Base-by-base conservation (phyloP, 83 land plant genomes). In the Picea abies region DNA sequence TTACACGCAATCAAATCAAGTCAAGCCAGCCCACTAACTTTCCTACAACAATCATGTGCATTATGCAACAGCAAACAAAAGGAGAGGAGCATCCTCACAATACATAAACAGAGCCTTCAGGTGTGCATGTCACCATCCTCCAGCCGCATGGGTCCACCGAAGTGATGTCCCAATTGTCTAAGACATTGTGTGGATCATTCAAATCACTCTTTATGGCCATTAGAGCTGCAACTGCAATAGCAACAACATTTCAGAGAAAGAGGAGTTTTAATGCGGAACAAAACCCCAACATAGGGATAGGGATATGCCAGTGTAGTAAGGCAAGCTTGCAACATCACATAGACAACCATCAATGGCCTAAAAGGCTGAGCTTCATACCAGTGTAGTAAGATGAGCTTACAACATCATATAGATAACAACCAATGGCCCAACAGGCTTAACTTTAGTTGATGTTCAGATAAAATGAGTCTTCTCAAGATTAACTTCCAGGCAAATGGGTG, bases 131-230 rank as follows among this genome's bases (percentile, higher is more conserved):
- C 26, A 87, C 87, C 80, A 80, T 85, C 70, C 85, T 87, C 89
- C 89, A 87, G 32, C 82, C 73, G 77, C 89, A 87, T 19, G 89
- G 89, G 67, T 87, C 89, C 4, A 87, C 89, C 20, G 89, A 80
- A 60, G 76, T 87, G n/a, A 79, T 81, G 64, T 87, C 89, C 89
- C 89, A 87, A 39, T 84, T 84, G 35, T 85, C 85, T 83, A 87
- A 56, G n/a, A 84, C 87, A 76, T 87, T 84, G 20, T 80, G 86
- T 11, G 89, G 89, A 67, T 87, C 89, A 35, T 84, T 67, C 66
- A 87, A 41, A 23, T 75, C 60, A 60, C 41, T 80, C 80, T 87
- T 87, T 63, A 87, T 84, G 5, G 87, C 87, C 80, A 84, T 52
- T 73, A 87, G 37, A 39, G 89, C 87, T 5, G 72, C 85, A 20